A percentile compares a stretch with the other conserved stretches of the same genome.
Conservation (phyloP, 495 filamentous ascomycete species). For the Hapsidospora chrysogenum region DNA sequence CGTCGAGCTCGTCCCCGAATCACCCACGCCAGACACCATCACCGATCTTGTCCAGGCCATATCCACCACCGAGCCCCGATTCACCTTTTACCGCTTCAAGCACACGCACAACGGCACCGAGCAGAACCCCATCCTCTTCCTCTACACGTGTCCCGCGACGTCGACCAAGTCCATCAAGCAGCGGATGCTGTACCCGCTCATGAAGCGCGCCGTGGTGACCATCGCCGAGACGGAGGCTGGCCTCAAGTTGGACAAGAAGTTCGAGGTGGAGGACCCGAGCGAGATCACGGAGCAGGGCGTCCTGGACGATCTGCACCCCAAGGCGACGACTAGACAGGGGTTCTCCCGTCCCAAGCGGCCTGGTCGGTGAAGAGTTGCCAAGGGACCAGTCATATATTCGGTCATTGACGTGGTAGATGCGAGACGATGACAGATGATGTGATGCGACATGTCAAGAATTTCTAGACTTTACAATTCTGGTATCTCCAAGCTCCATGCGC, state of each 20-base stretch:
- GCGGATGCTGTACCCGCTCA: slow-evolving; percentile 86
- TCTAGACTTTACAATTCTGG: too few species aligned
- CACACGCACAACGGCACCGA: slow-evolving; percentile 34
- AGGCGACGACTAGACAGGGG: slow-evolving; percentile 47
- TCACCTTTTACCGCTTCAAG: slow-evolving; percentile 70
- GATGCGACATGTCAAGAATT: too few species aligned
- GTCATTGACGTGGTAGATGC: too few species aligned
- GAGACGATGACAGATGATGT: too few species aligned
- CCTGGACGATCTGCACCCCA: slow-evolving; percentile 59
- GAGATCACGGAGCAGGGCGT: slow-evolving; percentile 63
- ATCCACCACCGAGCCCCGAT: slow-evolving; percentile 67
- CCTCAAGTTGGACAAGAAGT: slow-evolving; percentile 58
- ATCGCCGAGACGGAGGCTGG: slow-evolving; percentile 54
- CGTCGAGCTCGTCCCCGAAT: slow-evolving; percentile 49
- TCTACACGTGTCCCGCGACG: slow-evolving; percentile 77
- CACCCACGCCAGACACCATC: slow-evolving; percentile 26
- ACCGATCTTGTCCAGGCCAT: slow-evolving; percentile 43
- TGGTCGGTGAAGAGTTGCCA: slow-evolving; percentile 27
- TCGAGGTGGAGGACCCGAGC: slow-evolving; percentile 41
- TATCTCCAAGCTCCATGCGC: too few species aligned
- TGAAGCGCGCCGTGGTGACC: slow-evolving; percentile 51
- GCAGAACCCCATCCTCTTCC: slow-evolving; percentile 61
- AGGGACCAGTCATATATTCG: too few species aligned
- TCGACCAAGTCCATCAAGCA: slow-evolving; percentile 65
- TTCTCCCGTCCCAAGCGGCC: slow-evolving; percentile 88